These are phyloP conservation scores for Cenchrus americanus DNA, from an alignment of 176 grass and related monocot species.

Conservation along the genomic window DNA sequence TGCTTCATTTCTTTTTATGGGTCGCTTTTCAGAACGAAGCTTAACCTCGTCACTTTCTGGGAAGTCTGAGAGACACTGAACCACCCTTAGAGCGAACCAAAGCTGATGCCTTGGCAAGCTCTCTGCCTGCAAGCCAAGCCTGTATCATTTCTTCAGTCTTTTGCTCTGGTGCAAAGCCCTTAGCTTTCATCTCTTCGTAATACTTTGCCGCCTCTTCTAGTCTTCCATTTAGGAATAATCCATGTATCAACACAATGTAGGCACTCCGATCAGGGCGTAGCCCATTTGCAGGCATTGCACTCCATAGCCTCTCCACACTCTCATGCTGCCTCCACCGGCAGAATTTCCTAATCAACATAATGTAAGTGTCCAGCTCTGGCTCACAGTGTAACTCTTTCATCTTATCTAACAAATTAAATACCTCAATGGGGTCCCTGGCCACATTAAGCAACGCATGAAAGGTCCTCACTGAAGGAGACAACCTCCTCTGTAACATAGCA, in stretches of 20 bases:
- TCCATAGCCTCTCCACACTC: slow-evolving; percentile 73
- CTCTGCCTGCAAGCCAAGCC: slow-evolving; percentile 65
- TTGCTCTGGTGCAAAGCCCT: slow-evolving; percentile 67
- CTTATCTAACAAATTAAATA: slow-evolving; percentile 64
- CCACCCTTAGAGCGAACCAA: slow-evolving; percentile 25
- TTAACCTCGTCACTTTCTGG: slow-evolving; percentile 28
- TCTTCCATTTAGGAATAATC: slow-evolving; percentile 76
- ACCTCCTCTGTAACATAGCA: slow-evolving; percentile 66
- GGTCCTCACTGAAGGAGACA: slow-evolving; percentile 69
- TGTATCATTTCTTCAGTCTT: slow-evolving; percentile 81
- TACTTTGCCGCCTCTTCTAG: slow-evolving; percentile 66
- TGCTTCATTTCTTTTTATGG: background rate
- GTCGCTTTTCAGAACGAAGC: background rate
- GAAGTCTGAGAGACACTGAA: slow-evolving; percentile 38
- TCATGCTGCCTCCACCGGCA: slow-evolving; percentile 74
- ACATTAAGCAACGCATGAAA: slow-evolving; percentile 76
- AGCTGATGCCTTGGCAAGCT: slow-evolving; percentile 36
- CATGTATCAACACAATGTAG: slow-evolving; percentile 79
- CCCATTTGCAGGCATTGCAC: slow-evolving; percentile 66
- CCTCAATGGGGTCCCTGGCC: slow-evolving; percentile 55
- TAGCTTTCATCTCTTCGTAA: slow-evolving; percentile 81
- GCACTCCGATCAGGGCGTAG: slow-evolving; percentile 73
- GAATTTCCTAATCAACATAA: slow-evolving; percentile 88
- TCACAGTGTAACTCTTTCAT: slow-evolving; percentile 59
- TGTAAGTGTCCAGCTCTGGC: slow-evolving; percentile 68